Conservation (phyloP, 208 protist genomes). For the Phytomonas francai region DNA sequence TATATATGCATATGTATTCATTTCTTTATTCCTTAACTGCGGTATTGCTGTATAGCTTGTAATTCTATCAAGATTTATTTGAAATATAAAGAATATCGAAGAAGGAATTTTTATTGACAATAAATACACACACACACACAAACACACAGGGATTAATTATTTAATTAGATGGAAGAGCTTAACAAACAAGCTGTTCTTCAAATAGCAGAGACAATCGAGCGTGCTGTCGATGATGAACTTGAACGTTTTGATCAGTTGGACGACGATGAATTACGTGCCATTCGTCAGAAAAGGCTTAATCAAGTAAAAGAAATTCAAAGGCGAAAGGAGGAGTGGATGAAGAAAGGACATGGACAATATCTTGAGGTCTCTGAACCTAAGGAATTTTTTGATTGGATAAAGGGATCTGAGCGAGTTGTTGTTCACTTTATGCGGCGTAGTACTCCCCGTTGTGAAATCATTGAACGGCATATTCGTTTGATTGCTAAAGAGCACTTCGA, state of each 20-base stretch:
- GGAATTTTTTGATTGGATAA: slow-evolving; percentile 79
- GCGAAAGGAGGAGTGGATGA: slow-evolving; percentile 67
- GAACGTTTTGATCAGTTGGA: slow-evolving; percentile 84
- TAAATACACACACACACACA: background rate
- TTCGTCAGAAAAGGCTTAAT: slow-evolving; percentile 64
- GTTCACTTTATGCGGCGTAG: slow-evolving; percentile 88
- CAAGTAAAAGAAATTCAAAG: slow-evolving; percentile 72
- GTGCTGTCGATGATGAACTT: slow-evolving; percentile 79
- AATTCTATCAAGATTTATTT: background rate
- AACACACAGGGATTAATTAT: background rate
- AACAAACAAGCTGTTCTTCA: slow-evolving; percentile 62
- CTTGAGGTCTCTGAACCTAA: slow-evolving; percentile 64
- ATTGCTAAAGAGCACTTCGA: slow-evolving; percentile 84
- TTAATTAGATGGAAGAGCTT: slow-evolving; percentile 11
- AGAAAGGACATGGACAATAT: slow-evolving; percentile 81
- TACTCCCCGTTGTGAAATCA: slow-evolving; percentile 75
- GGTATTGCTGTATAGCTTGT: background rate
- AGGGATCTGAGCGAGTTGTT: slow-evolving; percentile 76
- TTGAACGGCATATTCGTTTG: slow-evolving; percentile 74
- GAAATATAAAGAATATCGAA: background rate
- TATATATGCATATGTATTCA: slow-evolving; percentile 2
- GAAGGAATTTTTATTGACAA: slow-evolving; percentile 2
- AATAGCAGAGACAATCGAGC: slow-evolving; percentile 79
- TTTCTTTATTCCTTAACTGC: background rate
- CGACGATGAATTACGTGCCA: slow-evolving; percentile 72